These are phyloP conservation scores for Xylaria sp. DNA, from an alignment of 2,329 filamentous ascomycete species.

Conservation along the genomic window DNA sequence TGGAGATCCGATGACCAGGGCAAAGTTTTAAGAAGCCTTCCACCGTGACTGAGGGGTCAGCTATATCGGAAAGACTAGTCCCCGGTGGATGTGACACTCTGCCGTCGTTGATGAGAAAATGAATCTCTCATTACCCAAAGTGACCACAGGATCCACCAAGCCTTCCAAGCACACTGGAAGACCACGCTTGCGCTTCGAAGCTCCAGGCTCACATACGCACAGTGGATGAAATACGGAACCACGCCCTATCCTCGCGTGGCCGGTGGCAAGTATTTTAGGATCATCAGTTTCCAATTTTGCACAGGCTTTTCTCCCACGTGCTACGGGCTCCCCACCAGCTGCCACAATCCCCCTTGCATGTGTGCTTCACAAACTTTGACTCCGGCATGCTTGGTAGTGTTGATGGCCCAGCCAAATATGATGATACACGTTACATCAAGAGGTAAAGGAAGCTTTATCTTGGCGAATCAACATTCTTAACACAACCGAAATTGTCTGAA, in stretches of 20 bases:
- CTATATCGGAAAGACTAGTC: background rate
- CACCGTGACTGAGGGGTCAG: background rate
- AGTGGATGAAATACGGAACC: conserved; percentile 17
- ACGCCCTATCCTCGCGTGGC: background rate
- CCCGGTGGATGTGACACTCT: no score
- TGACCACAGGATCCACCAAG: background rate
- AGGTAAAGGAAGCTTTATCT: background rate
- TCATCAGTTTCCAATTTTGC: background rate
- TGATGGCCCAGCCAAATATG: background rate
- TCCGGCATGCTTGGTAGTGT: background rate
- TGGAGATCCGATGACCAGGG: background rate
- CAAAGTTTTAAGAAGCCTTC: background rate
- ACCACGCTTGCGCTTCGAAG: background rate
- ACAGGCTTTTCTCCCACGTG: background rate
- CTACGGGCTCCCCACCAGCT: background rate
- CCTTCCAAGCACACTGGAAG: background rate
- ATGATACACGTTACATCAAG: background rate
- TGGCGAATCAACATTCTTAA: background rate
- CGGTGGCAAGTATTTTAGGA: background rate
- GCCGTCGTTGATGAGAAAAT: background rate
- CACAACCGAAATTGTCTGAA: background rate
- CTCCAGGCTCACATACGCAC: background rate
- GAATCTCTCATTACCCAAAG: background rate
- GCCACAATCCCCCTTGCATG: background rate
- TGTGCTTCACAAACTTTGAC: background rate